phyloP scores from a whole-genome alignment of 1,284 basidiomycete species.

The Cutaneotrichosporon sp. region DNA sequence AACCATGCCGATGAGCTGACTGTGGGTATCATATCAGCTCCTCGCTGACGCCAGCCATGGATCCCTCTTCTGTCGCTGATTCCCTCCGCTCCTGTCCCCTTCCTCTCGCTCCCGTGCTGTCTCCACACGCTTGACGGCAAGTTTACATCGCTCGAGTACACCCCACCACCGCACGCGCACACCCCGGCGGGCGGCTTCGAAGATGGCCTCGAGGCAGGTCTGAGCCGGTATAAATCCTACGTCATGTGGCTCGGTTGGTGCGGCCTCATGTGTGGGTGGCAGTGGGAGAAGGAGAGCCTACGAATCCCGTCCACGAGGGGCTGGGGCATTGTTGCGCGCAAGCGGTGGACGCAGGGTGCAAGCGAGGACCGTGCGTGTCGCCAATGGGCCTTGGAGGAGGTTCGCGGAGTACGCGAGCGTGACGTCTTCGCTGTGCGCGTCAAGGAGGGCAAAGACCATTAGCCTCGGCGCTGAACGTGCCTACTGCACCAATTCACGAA shows the following conservation, averaged over 20 bases:
- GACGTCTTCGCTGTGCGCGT: conserved; percentile 41
- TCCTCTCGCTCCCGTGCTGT: conserved; percentile 89
- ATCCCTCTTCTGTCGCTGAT: conserved; percentile 64
- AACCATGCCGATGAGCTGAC: conserved; percentile 97
- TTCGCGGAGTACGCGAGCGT: conserved; percentile 33
- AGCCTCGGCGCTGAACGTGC: too few species aligned
- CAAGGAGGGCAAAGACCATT: conserved; percentile 46
- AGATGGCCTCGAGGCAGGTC: conserved; percentile 53
- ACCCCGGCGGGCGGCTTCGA: conserved; percentile 37
- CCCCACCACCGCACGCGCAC: conserved; percentile 38
- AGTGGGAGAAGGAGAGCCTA: conserved; percentile 75
- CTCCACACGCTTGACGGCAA: conserved; percentile 48
- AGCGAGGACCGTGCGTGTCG: conserved; percentile 29
- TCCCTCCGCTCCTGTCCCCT: conserved; percentile 60
- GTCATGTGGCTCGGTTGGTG: conserved; percentile 72
- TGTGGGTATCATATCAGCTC: conserved; percentile 29
- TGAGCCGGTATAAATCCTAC: conserved; percentile 71
- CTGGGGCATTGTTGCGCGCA: conserved; percentile 19
- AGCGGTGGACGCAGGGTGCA: conserved; percentile 28
- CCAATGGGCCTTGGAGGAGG: conserved; percentile 40
- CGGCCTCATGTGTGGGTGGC: conserved; percentile 72
- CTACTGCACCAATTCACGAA: too few species aligned
- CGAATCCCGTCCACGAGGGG: conserved; percentile 67
- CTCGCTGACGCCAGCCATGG: conserved; percentile 56
- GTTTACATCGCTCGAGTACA: conserved; percentile 46